A percentile compares a stretch with the other conserved stretches of the same genome.
Conservation (phyloP, 2,329 filamentous ascomycete species). For the Neonectria magnoliae region DNA sequence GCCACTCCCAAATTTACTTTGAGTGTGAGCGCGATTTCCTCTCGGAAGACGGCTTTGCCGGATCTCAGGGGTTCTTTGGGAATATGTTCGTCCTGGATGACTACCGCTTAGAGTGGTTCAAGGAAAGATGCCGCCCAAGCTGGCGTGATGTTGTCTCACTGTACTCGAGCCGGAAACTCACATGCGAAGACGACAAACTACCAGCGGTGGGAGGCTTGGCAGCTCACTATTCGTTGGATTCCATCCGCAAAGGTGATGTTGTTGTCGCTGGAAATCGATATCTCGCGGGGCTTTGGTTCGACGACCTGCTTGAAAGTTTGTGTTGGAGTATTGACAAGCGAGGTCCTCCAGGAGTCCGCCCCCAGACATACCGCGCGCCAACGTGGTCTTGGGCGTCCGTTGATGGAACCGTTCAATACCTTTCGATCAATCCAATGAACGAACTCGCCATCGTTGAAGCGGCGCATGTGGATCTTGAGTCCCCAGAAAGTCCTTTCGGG, state of each 20-base stretch:
- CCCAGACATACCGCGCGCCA: background rate
- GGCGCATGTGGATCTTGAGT: background rate
- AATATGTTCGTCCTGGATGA: too few relatives aligned
- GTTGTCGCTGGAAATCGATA: background rate
- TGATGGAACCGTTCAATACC: background rate
- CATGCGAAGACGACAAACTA: background rate
- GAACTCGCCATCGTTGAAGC: background rate
- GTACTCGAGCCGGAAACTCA: background rate
- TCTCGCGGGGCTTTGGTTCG: slow-evolving; percentile 8
- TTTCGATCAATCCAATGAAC: background rate
- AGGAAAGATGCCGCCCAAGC: background rate
- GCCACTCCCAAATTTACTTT: background rate
- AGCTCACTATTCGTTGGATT: background rate
- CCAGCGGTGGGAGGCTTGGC: background rate
- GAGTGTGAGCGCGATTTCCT: background rate
- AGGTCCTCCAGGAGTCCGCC: background rate
- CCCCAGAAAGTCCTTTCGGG: background rate
- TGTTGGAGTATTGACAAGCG: background rate
- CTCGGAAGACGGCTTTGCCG: background rate
- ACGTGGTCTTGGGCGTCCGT: slow-evolving; percentile 18
- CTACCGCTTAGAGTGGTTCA: background rate
- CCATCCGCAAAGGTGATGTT: background rate
- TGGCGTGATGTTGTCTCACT: background rate
- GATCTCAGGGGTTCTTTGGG: background rate
- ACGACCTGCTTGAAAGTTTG: background rate